phyloP scores from a whole-genome alignment of 768 basidiomycete genomes.

The Kwoniella pini region DNA sequence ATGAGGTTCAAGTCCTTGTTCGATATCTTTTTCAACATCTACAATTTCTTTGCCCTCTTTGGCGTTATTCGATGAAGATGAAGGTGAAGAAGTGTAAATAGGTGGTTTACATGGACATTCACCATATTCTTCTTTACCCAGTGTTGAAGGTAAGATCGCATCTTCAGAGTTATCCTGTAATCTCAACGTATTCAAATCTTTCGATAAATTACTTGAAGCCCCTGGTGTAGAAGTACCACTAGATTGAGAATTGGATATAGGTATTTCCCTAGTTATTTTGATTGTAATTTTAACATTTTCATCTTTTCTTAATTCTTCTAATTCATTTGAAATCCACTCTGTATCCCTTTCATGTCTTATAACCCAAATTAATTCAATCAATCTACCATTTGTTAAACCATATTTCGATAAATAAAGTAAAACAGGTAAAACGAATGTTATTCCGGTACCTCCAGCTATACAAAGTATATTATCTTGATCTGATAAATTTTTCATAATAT shows the following conservation, averaged over 20 bases:
- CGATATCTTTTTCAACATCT: conserved; percentile 18
- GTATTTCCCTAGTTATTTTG: conserved; percentile 22
- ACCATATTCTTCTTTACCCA: background rate
- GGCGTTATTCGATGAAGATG: background rate
- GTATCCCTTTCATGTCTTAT: conserved; percentile 25
- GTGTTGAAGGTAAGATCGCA: background rate
- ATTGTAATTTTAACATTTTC: conserved; percentile 22
- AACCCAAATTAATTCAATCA: conserved; percentile 36
- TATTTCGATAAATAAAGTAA: conserved; percentile 19
- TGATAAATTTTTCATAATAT: conserved; percentile 16
- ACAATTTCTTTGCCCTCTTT: background rate
- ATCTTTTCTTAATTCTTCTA: conserved; percentile 22
- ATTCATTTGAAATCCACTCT: conserved; percentile 32
- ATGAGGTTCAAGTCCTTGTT: conserved; percentile 8
- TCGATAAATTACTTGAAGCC: conserved; percentile 2
- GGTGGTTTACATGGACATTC: conserved; percentile 12
- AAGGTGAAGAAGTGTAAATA: conserved; percentile 1
- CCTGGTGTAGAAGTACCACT: background rate
- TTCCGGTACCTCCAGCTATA: conserved; percentile 35
- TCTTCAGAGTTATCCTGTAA: background rate
- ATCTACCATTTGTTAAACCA: background rate
- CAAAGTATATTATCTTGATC: conserved; percentile 28
- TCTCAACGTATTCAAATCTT: background rate
- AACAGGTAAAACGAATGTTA: conserved; percentile 37
- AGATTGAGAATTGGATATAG: background rate